Base-by-base conservation (phyloP, 371 early-diverging fungal genomes). In the Apophysomyces sp. region DNA sequence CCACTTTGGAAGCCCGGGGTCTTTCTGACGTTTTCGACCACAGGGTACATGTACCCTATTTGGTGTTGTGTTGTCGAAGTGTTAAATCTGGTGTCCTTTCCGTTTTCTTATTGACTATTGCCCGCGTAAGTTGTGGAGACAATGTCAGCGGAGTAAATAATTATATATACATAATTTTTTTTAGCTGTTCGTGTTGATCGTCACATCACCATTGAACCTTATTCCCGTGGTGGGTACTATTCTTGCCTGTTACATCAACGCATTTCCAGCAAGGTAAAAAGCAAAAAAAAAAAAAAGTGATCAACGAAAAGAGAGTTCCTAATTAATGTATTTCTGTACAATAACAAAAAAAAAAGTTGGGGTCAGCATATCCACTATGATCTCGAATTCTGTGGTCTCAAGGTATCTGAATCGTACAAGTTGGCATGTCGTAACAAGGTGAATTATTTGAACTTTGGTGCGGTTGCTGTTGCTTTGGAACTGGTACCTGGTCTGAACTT, bases 401-500 rank as follows among this genome's bases (percentile, higher is more conserved):
- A 44, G 6, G 64, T 76, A 3, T 58, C 55, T 12, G 69, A 80
- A 41, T 73, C 69, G 4, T 52, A 66, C 15, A 41, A 54, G 4
- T 69, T 65, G 40, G 78, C 76, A 11, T 40, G 59, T 9, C 51
- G 57, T 9, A 64, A 76, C 6, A 58, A 65, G 31, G 62, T 66
- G 54, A 61, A 61, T 9, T 85, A 78, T 61, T 52, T 62, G 18
- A 62, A 69, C 13, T 86, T 89, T 66, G 89, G 89, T 6, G 61
- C 74, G 2, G 66, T 80, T 0, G 85, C 86, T 3, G 72, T 83
- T 16, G 80, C 71, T 3, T 60, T 88, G 30, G 84, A 86, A 64
- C 64, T 86, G 51, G 68, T 89, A 2, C 88, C 88, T n/a, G 27
- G 88, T 8, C 71, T 82, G 24, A 83, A 85, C 37, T 64, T 85